Evolutionary conservation across 441 rosid genomes (phyloP), one percentile per base, ranked within the genome.

Genomic region (Geranium incanum): DNA sequence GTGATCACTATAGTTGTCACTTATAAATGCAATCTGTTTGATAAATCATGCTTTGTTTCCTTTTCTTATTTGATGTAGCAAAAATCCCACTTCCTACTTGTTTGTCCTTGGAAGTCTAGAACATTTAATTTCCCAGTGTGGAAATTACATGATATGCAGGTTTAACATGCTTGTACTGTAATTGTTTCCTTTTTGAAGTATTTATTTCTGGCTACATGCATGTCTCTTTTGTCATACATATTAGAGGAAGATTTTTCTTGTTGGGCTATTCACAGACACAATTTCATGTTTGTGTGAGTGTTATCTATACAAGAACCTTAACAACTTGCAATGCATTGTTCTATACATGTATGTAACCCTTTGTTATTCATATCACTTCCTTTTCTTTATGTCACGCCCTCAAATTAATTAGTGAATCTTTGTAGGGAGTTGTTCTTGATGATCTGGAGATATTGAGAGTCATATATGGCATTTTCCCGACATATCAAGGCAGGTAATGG

Each of bases 391-490:
- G 1, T 15, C 9, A 19, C 65, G 38, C 28, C 21, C 57, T 67
- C 9, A 52, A 18, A 21, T 62, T 60, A 11, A 69, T 45, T 48
- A 66, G 41, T 21, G 70, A 62, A 60, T 23, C 36, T 76, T 73
- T 70, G 70, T 75, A 94, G 97, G 95, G 86, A 77, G 88, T 92
- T 62, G 78, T 88, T 70, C 85, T 92, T 66, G 93, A 89, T 13
- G 81, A 84, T 77, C 76, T 92, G 79, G 84, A 94, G 86, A 87
- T 94, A 77, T 78, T 78, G 65, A 81, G 99, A 88, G 97, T 92
- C 67, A 78, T 90, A 72, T 94, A 92, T 69, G 99, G 99, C 67
- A 89, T 92, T 73, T 94, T 94, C 77, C 99, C 99, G 72, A 94
- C 97, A 9, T 88, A 83, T 76, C 79, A 85, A 8, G 88, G 84